Percentiles rank a stretch among this genome's conserved stretches.
These are phyloP conservation scores for Xylaria sp. DNA, from an alignment of 2,329 filamentous ascomycete genomes.

Conservation along the genomic window DNA sequence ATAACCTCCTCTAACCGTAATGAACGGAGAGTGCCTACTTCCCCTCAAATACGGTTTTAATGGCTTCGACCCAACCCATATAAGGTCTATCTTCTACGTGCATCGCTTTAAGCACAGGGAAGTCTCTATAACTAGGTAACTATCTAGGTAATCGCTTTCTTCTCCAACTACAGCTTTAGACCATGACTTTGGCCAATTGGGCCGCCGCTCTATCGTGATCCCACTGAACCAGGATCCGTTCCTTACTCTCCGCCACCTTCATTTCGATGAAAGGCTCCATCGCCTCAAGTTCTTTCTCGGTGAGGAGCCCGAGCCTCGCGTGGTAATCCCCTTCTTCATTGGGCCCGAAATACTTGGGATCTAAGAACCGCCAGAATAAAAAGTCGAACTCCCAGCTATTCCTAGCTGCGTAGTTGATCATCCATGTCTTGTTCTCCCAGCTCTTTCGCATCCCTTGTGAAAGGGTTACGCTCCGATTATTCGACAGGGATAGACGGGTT, in stretches of 20 bases:
- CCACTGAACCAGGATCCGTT: slow-evolving; percentile 4
- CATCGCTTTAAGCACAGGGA: not conserved
- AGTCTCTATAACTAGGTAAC: not conserved
- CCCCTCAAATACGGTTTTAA: too few species aligned
- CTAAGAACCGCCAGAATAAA: slow-evolving; percentile 1
- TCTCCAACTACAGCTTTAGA: not conserved
- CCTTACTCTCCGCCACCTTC: slow-evolving; percentile 11
- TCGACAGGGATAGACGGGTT: not conserved
- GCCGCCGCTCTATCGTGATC: not conserved
- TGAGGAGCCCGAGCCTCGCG: slow-evolving; percentile 13
- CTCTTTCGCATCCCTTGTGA: slow-evolving; percentile 45
- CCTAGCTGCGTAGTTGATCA: slow-evolving; percentile 10
- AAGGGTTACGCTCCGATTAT: slow-evolving; percentile 26
- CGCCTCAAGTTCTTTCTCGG: not conserved
- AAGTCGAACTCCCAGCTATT: slow-evolving; percentile 6
- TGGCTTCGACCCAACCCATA: too few species aligned
- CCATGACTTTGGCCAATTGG: not conserved
- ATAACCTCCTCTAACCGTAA: too few species aligned
- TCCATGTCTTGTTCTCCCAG: slow-evolving; percentile 1
- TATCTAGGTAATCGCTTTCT: not conserved
- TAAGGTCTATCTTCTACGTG: too few species aligned
- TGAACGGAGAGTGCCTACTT: too few species aligned
- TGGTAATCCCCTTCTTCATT: slow-evolving; percentile 10
- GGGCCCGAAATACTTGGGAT: not conserved
- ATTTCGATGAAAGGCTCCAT: slow-evolving; percentile 14